phyloP scores from a whole-genome alignment of 2,329 filamentous ascomycete genomes.

The Celoporthe dispersa region DNA sequence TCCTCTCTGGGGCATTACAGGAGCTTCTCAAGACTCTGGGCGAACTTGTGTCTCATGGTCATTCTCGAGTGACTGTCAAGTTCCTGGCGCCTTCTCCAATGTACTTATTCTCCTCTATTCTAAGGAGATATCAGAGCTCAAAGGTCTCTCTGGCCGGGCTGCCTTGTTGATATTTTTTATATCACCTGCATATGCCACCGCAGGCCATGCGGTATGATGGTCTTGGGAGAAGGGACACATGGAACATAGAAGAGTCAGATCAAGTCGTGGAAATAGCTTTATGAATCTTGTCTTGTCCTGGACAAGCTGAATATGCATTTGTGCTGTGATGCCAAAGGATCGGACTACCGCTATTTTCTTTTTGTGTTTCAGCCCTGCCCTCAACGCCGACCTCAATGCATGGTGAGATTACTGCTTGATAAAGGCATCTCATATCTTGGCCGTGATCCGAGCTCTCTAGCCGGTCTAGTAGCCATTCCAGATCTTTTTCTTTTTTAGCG shows the following conservation, averaged over 20 bases:
- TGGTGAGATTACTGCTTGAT: neutral
- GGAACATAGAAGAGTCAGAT: neutral
- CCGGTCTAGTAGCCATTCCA: neutral
- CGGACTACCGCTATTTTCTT: neutral
- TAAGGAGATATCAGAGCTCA: no score
- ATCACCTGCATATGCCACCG: neutral
- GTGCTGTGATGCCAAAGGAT: neutral
- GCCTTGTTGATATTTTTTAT: no score
- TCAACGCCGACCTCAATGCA: slow-evolving; percentile 6
- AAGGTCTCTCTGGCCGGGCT: no score
- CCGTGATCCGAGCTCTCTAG: neutral
- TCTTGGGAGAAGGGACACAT: neutral
- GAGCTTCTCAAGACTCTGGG: no score
- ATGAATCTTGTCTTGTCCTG: neutral
- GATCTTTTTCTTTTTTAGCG: neutral
- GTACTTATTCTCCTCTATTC: no score
- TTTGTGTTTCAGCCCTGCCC: neutral
- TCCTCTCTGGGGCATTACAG: no score
- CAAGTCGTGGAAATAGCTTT: neutral
- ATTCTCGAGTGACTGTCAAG: no score
- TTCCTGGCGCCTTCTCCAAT: no score
- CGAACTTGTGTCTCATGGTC: no score
- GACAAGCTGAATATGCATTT: neutral
- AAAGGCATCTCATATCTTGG: neutral
- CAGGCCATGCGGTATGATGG: neutral